phyloP scores from a whole-genome alignment of 441 rosid genomes.

The Metrosideros polymorpha region DNA sequence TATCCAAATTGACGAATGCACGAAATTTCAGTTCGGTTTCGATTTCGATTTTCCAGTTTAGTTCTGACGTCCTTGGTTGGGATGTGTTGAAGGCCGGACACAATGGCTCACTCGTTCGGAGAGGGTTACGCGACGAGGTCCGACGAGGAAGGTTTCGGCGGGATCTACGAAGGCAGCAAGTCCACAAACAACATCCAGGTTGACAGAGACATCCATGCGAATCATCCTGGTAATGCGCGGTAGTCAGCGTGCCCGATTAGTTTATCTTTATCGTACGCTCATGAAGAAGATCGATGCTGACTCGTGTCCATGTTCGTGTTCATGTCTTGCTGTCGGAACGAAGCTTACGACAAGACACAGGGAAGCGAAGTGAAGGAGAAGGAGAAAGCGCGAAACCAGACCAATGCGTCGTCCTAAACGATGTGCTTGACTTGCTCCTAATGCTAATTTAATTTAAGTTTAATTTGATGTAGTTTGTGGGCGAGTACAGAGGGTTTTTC shows the following conservation, averaged over 20 bases:
- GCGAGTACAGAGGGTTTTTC: not conserved
- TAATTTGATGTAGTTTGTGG: not conserved
- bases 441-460: no score
- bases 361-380: conserved; percentile 72
- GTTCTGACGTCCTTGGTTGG: no score
- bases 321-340: not conserved
- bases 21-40: no score
- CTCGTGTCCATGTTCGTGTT: not conserved
- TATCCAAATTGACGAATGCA: no score
- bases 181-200: conserved; percentile 1
- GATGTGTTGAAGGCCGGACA: conserved; percentile 26
- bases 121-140: conserved; percentile 71
- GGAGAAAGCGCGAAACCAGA: conserved; percentile 50
- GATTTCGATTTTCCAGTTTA: no score
- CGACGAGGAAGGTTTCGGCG: conserved; percentile 88
- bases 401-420: conserved; percentile 1
- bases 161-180: conserved; percentile 47
- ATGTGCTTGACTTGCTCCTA: not conserved
- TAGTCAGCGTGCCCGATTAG: no score
- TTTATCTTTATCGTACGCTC: not conserved
- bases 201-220: conserved; percentile 33
- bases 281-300: not conserved
- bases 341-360: conserved; percentile 62
- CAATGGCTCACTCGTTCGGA: conserved; percentile 68
- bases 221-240: conserved; percentile 76